A percentile compares a stretch with the other conserved stretches of the same genome.
Evolutionary conservation across 1,139 yeast species (phyloP).

Genomic region (Blastobotrys aristatus): DNA sequence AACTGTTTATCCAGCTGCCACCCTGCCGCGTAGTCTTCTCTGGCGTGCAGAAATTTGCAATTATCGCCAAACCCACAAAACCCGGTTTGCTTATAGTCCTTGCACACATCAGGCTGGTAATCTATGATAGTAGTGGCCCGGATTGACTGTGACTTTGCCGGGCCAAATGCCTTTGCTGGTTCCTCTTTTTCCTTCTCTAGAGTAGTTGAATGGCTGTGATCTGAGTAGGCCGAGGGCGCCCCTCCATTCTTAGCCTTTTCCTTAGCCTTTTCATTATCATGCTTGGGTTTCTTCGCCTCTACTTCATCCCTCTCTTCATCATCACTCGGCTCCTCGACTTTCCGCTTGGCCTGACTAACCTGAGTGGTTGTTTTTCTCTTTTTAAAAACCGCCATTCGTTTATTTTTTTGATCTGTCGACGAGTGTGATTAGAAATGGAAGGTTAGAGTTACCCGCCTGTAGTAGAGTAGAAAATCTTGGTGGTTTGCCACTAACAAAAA

Average conservation of each 20-base stretch:
- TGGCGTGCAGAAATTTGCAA: constrained; percentile 88
- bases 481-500: not conserved
- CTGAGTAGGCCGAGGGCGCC: constrained; percentile 1
- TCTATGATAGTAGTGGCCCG: constrained; percentile 75
- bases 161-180: constrained; percentile 23
- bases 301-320: constrained; percentile 6
- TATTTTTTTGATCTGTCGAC: too few relatives aligned
- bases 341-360: constrained; percentile 9
- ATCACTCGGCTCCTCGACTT: constrained; percentile 5
- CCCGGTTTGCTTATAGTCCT: constrained; percentile 87
- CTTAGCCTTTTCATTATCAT: not conserved
- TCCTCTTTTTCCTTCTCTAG: constrained; percentile 32
- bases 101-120: constrained; percentile 92
- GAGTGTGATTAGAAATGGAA: not conserved
- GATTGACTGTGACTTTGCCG: constrained; percentile 40
- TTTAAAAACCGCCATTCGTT: constrained; percentile 31
- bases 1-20: constrained; percentile 70
- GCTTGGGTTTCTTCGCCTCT: constrained; percentile 8
- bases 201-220: constrained; percentile 26
- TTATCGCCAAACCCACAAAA: constrained; percentile 97
- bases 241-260: not conserved
- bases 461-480: not conserved
- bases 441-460: not conserved
- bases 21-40: constrained; percentile 79
- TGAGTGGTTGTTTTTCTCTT: constrained; percentile 29